Evolutionary conservation across 2,329 filamentous ascomycete species (phyloP).

Genomic region (Aspergillus thermomutatus): DNA sequence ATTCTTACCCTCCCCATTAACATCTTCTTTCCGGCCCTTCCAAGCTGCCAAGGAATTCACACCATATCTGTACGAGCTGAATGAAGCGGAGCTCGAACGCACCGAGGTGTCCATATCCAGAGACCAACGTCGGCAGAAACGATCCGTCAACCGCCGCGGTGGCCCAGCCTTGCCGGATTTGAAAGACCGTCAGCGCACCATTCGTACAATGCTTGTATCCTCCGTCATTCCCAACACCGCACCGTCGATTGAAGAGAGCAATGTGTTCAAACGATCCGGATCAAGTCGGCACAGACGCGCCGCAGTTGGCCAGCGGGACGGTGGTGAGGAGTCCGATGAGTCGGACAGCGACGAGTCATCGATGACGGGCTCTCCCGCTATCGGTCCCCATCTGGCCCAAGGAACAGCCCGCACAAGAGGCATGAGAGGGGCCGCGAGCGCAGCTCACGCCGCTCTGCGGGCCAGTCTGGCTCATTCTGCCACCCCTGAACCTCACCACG

Average conservation of each 20-base stretch:
- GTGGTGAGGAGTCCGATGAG: slow-evolving; percentile 76
- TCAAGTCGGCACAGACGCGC: slow-evolving; percentile 59
- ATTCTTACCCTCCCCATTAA: slow-evolving; percentile 80
- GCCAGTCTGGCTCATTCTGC: slow-evolving; percentile 74
- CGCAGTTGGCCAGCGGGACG: slow-evolving; percentile 55
- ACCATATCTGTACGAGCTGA: slow-evolving; percentile 91
- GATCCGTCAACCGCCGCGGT: slow-evolving; percentile 88
- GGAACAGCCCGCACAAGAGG: slow-evolving; percentile 83
- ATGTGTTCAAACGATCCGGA: slow-evolving; percentile 76
- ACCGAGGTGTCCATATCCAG: slow-evolving; percentile 90
- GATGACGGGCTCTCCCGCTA: slow-evolving; percentile 73
- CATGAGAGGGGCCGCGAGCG: slow-evolving; percentile 83
- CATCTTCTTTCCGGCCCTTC: slow-evolving; percentile 80
- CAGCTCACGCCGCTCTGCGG: slow-evolving; percentile 80
- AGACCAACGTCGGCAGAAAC: slow-evolving; percentile 90
- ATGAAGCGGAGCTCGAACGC: slow-evolving; percentile 81
- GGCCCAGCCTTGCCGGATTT: slow-evolving; percentile 93
- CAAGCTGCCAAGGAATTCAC: slow-evolving; percentile 92
- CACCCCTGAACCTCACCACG: slow-evolving; percentile 76
- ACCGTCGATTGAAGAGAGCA: slow-evolving; percentile 73
- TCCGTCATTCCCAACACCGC: slow-evolving; percentile 88
- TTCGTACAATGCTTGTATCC: slow-evolving; percentile 87
- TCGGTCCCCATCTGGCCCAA: slow-evolving; percentile 61
- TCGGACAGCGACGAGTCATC: slow-evolving; percentile 87
- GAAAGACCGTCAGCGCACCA: slow-evolving; percentile 89